Percentiles rank a stretch among this genome's conserved stretches.
These are phyloP conservation scores for Calycina marina DNA, from an alignment of 2,329 filamentous ascomycete species.

Conservation along the genomic window DNA sequence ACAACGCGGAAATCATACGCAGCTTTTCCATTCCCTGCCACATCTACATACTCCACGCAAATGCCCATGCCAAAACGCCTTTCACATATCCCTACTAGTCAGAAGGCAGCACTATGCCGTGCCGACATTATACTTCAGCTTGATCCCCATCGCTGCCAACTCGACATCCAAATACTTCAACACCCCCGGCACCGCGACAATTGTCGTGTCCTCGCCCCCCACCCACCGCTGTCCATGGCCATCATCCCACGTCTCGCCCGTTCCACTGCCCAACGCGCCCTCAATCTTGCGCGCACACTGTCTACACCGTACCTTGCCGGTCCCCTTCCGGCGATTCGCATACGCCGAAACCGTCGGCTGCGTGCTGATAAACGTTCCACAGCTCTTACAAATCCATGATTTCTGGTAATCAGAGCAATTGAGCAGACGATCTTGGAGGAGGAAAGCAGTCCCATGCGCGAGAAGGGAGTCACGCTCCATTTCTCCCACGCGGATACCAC, in stretches of 20 bases:
- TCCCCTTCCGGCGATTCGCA: slow-evolving; percentile 47
- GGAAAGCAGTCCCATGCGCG: slow-evolving; percentile 86
- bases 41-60: too few relatives aligned
- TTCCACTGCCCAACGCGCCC: slow-evolving; percentile 27
- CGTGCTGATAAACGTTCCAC: slow-evolving; percentile 81
- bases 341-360: slow-evolving; percentile 62
- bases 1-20: too few relatives aligned
- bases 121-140: slow-evolving; percentile 77
- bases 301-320: slow-evolving; percentile 62
- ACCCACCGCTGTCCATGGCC: slow-evolving; percentile 70
- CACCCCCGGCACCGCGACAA: slow-evolving; percentile 86
- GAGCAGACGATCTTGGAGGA: slow-evolving; percentile 87
- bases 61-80: too few relatives aligned
- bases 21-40: too few relatives aligned
- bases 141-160: slow-evolving; percentile 88
- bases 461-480: slow-evolving; percentile 96
- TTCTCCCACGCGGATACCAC: slow-evolving; percentile 97
- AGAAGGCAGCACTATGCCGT: too few relatives aligned
- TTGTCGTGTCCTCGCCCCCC: slow-evolving; percentile 79
- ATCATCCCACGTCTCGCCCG: slow-evolving; percentile 83
- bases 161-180: slow-evolving; percentile 91
- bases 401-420: slow-evolving; percentile 93
- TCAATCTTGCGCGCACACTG: slow-evolving; percentile 45
- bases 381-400: slow-evolving; percentile 77
- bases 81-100: too few relatives aligned